Conservation (phyloP, 805 yeast species). For the Candida nitratophila region DNA sequence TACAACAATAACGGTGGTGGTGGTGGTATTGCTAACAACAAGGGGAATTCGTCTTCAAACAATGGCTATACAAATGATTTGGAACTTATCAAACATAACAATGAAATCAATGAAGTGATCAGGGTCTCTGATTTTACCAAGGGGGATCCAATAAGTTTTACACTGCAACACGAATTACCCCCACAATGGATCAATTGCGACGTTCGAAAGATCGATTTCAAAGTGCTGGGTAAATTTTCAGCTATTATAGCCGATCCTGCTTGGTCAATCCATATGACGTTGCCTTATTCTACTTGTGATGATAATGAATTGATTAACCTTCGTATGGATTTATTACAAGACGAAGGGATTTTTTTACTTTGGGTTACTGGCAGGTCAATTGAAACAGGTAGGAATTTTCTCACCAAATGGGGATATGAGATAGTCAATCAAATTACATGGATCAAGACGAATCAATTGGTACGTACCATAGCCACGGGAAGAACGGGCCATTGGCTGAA, state of each 20-base stretch:
- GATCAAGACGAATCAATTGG: conserved; percentile 85
- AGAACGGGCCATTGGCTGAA: conserved; percentile 96
- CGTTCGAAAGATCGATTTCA: conserved; percentile 65
- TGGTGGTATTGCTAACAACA: too few relatives aligned
- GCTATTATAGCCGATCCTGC: conserved; percentile 91
- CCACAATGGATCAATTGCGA: conserved; percentile 89
- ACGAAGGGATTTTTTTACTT: conserved; percentile 73
- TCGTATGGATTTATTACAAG: conserved; percentile 64
- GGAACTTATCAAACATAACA: conserved; percentile 13
- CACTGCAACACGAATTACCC: conserved; percentile 24
- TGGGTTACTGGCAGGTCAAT: conserved; percentile 97
- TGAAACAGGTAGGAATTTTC: conserved; percentile 76
- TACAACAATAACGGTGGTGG: background rate
- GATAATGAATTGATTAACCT: conserved; percentile 66
- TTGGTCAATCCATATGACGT: conserved; percentile 92
- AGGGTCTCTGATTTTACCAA: conserved; percentile 35
- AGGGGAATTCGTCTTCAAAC: too few relatives aligned
- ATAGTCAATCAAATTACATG: conserved; percentile 78
- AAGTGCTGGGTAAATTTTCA: conserved; percentile 62
- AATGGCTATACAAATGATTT: background rate
- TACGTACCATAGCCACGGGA: conserved; percentile 88
- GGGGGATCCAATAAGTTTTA: conserved; percentile 35
- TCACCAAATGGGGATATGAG: conserved; percentile 75
- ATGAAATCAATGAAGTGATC: conserved; percentile 11
- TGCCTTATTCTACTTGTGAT: conserved; percentile 69